Base-by-base conservation (phyloP, 2,329 filamentous ascomycete genomes). In the Ophiostoma novo-ulmi region DNA sequence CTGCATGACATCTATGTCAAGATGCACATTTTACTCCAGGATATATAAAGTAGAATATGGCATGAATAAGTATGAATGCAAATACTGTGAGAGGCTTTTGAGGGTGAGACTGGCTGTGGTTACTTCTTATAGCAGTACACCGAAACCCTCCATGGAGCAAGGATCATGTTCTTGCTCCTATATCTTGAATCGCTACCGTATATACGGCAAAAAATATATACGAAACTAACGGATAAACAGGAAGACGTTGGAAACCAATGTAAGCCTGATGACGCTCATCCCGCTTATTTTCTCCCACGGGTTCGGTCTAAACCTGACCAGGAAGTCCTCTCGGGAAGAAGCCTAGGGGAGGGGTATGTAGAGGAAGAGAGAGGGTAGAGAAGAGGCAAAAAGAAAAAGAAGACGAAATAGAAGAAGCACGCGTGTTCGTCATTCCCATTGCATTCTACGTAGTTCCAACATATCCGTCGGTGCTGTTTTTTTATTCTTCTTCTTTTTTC, bases 261-360 rank as follows among this genome's bases (percentile, higher is more conserved):
- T 36, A 65, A n/a, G 61, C 63, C 11, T 39, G 63, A 65, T 65
- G 63, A 39, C 63, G 63, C 36, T 26, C 63, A 64, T 70, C 61
- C 66, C 71, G 67, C 71, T 68, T 69, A 44, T 31, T 55, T 61
- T 69, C 39, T 63, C 67, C 35, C 58, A 69, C 66, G 55, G 44
- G 61, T 26, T 31, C 58, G 26, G 70, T 17, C 67, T 67, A 69
- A 71, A 58, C 44, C 67, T 61, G 31, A 58, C 41, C 20, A 52
- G 68, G 52, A 63, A 41, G 35, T 48, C 14, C 36, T 39, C 63
- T 36, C 35, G 36, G 36, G 36, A 13, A 65, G 35, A 38, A 22
- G 10, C 14, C 31, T 22, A 64, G 61, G 17, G 17, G 31, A 64
- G 61, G 35, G 61, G 61, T 31, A 35, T 31, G 61, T n/a, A 39